These are phyloP conservation scores for Phialophora verrucosa DNA, from an alignment of 2,329 filamentous ascomycete genomes.

Conservation along the genomic window DNA sequence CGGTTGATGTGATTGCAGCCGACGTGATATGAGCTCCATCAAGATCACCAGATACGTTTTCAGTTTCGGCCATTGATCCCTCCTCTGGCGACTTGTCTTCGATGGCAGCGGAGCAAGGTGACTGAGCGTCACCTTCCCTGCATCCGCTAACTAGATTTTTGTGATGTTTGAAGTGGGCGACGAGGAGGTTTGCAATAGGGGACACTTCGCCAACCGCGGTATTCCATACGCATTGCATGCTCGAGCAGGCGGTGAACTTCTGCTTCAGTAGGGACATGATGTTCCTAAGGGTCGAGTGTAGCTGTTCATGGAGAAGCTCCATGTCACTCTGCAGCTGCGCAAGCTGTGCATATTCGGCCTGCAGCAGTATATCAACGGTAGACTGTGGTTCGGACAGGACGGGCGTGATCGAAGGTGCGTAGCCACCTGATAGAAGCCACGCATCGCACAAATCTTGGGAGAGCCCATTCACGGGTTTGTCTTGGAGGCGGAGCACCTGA, in stretches of 20 bases:
- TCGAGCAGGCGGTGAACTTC: conserved; percentile 41
- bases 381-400: background rate
- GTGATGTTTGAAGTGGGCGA: conserved; percentile 41
- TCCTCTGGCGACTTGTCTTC: conserved; percentile 1
- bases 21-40: background rate
- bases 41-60: background rate
- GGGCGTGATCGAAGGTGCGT: conserved; percentile 22
- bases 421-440: conserved; percentile 37
- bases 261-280: conserved; percentile 42
- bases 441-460: conserved; percentile 35
- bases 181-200: conserved; percentile 41
- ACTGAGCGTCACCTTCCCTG: conserved; percentile 25
- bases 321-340: conserved; percentile 41
- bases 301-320: conserved; percentile 38
- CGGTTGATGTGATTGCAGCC: background rate
- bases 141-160: conserved; percentile 24
- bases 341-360: conserved; percentile 40
- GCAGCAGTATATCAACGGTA: conserved; percentile 29
- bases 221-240: conserved; percentile 42
- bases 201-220: conserved; percentile 43
- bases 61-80: background rate
- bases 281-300: conserved; percentile 40
- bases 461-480: conserved; percentile 38
- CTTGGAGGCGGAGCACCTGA: conserved; percentile 41
- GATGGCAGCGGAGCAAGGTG: conserved; percentile 16